Base-by-base conservation (phyloP, 306 rosid genomes). In the Lathyrus aphaca region DNA sequence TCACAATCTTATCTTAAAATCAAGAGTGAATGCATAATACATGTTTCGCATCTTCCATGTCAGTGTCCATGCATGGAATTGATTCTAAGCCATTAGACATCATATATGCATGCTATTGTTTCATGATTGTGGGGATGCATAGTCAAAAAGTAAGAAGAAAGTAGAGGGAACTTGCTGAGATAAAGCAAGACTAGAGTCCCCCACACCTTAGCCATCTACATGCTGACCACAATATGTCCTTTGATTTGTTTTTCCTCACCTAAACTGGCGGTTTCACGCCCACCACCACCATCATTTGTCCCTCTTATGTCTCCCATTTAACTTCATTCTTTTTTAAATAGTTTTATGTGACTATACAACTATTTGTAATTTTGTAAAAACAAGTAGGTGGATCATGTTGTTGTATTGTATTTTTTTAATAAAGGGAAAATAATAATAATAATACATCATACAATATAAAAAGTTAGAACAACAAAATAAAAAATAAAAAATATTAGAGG, bases 231-330 rank as follows among this genome's bases (percentile, higher is more conserved):
- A 40, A 10, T 23, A 10, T 53, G 32, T 53, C 32, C 32, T 53
- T 53, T 71, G 7, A 21, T 38, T 70, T 64, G 27, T 59, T 23
- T 69, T 38, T 37, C 60, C 75, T 67, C 67, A 51, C 74, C 46
- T 60, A 59, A 15, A 50, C 75, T 35, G 55, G 40, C 30, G 53
- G 50, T 62, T 69, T 32, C 73, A 32, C 25, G 45, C 50, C 75
- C 75, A 30, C 66, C 58, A 39, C 57, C 56, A 66, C 69, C 55
- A 53, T 62, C 56, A 43, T 29, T 66, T 73, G 74, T 73, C 78
- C 53, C 60, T 65, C 5, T 9, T 1, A 0, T 71, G 68, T 71
- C 68, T 27, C 73, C 59, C 3, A 17, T 8, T 8, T 18, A 13
- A 19, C 2, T 53, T 76, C 37, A 10, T 58, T 58, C 2, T 12